Evolutionary conservation across 306 rosid species (phyloP).

Genomic region (Cucumis melo): DNA sequence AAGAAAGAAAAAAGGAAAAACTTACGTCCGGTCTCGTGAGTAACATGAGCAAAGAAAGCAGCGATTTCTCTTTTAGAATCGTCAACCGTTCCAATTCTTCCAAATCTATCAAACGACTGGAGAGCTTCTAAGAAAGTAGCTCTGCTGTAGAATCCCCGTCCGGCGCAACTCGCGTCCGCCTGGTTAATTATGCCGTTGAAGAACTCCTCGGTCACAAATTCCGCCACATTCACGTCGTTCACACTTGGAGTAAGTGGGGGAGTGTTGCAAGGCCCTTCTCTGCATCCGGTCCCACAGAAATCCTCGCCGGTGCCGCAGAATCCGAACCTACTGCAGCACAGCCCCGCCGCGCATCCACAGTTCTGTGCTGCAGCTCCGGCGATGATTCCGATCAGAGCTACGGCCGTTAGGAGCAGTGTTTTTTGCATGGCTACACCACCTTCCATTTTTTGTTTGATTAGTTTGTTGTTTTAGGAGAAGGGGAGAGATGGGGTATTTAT

Average conservation of each 20-base stretch:
- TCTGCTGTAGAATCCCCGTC: conserved; percentile 46
- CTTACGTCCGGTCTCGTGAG: conserved; percentile 71
- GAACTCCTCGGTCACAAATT: conserved; percentile 35
- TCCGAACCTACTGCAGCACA: conserved; percentile 55
- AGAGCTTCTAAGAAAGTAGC: conserved; percentile 38
- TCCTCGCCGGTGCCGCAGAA: conserved; percentile 37
- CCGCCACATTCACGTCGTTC: conserved; percentile 28
- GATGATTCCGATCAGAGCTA: conserved; percentile 5
- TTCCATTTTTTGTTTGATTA: neutral
- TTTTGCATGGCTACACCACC: neutral
- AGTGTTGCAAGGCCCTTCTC: conserved; percentile 37
- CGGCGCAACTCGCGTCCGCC: conserved; percentile 38
- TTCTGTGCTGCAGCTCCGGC: conserved; percentile 19
- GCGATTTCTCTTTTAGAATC: conserved; percentile 78
- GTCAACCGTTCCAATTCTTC: conserved; percentile 18
- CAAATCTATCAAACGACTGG: conserved; percentile 32
- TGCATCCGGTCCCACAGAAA: conserved; percentile 54
- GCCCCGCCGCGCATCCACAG: conserved; percentile 43
- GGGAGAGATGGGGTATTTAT: neutral
- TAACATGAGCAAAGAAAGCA: conserved; percentile 69
- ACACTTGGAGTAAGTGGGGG: conserved; percentile 7
- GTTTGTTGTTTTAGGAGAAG: neutral
- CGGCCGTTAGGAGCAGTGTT: neutral
- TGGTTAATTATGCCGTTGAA: conserved; percentile 35
- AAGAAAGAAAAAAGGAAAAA: neutral